Evolutionary conservation across 305 asterid genomes (phyloP).

Genomic region (Fraxinus latifolia): DNA sequence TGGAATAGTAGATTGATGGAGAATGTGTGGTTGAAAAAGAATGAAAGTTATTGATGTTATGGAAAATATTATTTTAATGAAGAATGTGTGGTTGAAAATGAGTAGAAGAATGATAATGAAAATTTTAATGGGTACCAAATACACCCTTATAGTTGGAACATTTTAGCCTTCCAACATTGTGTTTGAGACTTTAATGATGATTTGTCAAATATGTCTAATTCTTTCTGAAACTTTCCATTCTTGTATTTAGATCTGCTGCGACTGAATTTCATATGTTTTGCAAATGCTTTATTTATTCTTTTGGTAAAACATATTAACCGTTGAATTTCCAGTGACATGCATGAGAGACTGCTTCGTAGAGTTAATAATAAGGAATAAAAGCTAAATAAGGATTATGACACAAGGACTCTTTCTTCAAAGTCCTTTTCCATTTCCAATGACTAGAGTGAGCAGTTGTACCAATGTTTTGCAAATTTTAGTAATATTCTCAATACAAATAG

Average conservation of each 20-base stretch:
- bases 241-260: constrained; percentile 12
- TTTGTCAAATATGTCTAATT: constrained; percentile 2
- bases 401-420: not conserved
- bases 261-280: not conserved
- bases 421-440: not conserved
- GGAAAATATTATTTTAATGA: no score
- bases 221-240: constrained; percentile 12
- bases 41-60: no score
- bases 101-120: no score
- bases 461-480: not conserved
- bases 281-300: constrained; percentile 7
- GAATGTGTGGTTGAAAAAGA: no score
- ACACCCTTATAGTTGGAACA: not conserved
- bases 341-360: constrained; percentile 11
- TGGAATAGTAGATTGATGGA: no score
- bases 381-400: not conserved
- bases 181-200: constrained; percentile 17
- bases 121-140: no score
- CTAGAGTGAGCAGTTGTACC: not conserved
- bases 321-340: not conserved
- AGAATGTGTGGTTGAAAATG: no score
- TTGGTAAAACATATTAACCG: constrained; percentile 13
- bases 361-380: constrained; percentile 3
- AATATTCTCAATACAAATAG: not conserved
- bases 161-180: constrained; percentile 16